These are phyloP conservation scores for Fusarium dlaminii DNA, from an alignment of 2,329 filamentous ascomycete genomes.

Conservation along the genomic window DNA sequence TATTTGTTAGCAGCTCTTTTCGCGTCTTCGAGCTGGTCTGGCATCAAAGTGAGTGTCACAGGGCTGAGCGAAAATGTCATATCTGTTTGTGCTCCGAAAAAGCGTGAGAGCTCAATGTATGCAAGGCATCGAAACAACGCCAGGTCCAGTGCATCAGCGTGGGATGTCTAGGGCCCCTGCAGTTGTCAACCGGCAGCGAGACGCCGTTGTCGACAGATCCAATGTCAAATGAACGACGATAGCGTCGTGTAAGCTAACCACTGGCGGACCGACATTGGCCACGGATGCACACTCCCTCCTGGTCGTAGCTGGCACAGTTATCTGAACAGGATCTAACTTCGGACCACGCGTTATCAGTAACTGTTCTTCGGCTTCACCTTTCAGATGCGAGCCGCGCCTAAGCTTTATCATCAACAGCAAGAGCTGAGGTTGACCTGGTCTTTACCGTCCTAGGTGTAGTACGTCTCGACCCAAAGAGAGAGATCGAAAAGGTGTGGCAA, in stretches of 20 bases:
- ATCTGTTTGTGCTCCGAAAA: background rate
- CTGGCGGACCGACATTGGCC: slow-evolving; percentile 3
- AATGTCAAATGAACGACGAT: slow-evolving; percentile 24
- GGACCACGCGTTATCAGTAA: slow-evolving; percentile 8
- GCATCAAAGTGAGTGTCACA: background rate
- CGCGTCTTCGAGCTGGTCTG: slow-evolving; percentile 4
- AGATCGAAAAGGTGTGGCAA: slow-evolving; percentile 31
- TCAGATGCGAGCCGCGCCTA: slow-evolving; percentile 3
- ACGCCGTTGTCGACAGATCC: slow-evolving; percentile 15
- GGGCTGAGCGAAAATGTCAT: background rate
- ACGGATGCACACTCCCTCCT: slow-evolving; percentile 39
- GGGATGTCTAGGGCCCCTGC: slow-evolving; percentile 1
- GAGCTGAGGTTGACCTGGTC: slow-evolving; percentile 5
- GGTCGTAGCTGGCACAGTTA: background rate
- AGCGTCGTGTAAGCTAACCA: slow-evolving; percentile 1
- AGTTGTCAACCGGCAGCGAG: slow-evolving; percentile 9
- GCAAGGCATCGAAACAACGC: slow-evolving; percentile 15
- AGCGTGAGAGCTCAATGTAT: slow-evolving; percentile 9
- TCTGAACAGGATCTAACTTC: slow-evolving; percentile 14
- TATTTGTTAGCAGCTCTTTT: slow-evolving; percentile 4
- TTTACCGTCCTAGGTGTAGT: slow-evolving; percentile 22
- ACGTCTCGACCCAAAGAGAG: background rate
- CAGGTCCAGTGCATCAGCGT: background rate
- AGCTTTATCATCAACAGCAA: background rate
- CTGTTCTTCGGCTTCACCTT: background rate